These are phyloP conservation scores for Phytophthora sp. DNA, from an alignment of 352 stramenopile genomes.

Conservation along the genomic window DNA sequence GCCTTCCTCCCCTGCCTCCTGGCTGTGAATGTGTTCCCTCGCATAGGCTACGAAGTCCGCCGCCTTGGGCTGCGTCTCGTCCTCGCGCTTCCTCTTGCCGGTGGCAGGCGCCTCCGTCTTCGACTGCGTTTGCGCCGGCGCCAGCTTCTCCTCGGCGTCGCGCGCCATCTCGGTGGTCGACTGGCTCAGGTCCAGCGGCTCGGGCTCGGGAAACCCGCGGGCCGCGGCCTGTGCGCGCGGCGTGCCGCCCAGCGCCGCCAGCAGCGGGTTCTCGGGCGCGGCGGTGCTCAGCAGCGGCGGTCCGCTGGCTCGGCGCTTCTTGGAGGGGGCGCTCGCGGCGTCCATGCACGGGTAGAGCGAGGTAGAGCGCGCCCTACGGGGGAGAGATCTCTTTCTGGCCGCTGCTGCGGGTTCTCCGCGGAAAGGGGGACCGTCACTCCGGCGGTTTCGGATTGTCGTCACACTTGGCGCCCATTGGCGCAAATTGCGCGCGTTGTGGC, in stretches of 20 bases:
- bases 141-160: conserved; percentile 23
- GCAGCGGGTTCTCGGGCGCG: conserved; percentile 61
- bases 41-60: conserved; percentile 74
- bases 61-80: conserved; percentile 19
- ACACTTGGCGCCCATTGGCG: too few species aligned
- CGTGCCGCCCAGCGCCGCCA: conserved; percentile 66
- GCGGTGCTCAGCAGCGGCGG: conserved; percentile 30
- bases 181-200: conserved; percentile 49
- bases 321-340: conserved; percentile 47
- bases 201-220: conserved; percentile 38
- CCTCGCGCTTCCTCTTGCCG: conserved; percentile 41
- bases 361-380: too few species aligned
- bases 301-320: conserved; percentile 49
- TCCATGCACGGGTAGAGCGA: conserved; percentile 15
- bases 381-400: too few species aligned
- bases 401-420: too few species aligned
- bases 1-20: conserved; percentile 80
- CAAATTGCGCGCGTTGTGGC: too few species aligned
- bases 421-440: too few species aligned
- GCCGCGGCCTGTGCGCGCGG: conserved; percentile 34
- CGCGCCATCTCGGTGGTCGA: conserved; percentile 5
- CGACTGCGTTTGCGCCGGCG: conserved; percentile 1
- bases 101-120: not conserved
- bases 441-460: too few species aligned
- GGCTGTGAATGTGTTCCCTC: conserved; percentile 78